Evolutionary conservation across 2,329 filamentous ascomycete genomes (phyloP).

Genomic region (Lecanicillium sp.): DNA sequence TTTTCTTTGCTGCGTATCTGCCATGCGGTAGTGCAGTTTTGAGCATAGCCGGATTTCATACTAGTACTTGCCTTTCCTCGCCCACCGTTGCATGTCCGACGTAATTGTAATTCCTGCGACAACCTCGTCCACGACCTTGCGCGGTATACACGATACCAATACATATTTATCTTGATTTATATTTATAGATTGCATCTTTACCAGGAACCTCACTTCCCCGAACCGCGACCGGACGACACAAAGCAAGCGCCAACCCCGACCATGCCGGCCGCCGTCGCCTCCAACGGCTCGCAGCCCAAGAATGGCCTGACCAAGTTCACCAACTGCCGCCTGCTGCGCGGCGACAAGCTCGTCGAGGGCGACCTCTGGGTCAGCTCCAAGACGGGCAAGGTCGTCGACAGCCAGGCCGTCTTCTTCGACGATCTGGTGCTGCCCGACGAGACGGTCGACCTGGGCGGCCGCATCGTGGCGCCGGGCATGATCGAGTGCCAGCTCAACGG

Average conservation of each 20-base stretch:
- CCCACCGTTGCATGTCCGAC: neutral
- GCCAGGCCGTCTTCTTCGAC: slow-evolving; percentile 61
- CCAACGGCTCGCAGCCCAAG: slow-evolving; percentile 26
- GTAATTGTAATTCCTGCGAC: neutral
- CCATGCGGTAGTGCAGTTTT: slow-evolving; percentile 11
- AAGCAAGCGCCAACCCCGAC: no score
- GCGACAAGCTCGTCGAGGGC: slow-evolving; percentile 60
- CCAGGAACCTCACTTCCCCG: no score
- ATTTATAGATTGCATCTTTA: neutral
- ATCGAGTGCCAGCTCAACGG: slow-evolving; percentile 93
- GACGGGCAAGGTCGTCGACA: slow-evolving; percentile 75
- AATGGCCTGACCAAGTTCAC: slow-evolving; percentile 77
- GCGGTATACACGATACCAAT: no score
- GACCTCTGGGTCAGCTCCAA: slow-evolving; percentile 85
- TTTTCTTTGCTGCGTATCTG: neutral
- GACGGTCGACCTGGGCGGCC: slow-evolving; percentile 72
- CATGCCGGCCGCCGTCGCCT: slow-evolving; percentile 45
- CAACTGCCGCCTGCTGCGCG: slow-evolving; percentile 73
- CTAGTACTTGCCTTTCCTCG: slow-evolving; percentile 10
- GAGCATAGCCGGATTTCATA: slow-evolving; percentile 4
- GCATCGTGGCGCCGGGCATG: slow-evolving; percentile 77
- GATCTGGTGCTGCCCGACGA: slow-evolving; percentile 63
- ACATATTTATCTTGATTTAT: no score
- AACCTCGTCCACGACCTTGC: no score
- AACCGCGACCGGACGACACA: no score